Base-by-base conservation (phyloP, 805 yeast species). In the Monosporozyma aerobia region DNA sequence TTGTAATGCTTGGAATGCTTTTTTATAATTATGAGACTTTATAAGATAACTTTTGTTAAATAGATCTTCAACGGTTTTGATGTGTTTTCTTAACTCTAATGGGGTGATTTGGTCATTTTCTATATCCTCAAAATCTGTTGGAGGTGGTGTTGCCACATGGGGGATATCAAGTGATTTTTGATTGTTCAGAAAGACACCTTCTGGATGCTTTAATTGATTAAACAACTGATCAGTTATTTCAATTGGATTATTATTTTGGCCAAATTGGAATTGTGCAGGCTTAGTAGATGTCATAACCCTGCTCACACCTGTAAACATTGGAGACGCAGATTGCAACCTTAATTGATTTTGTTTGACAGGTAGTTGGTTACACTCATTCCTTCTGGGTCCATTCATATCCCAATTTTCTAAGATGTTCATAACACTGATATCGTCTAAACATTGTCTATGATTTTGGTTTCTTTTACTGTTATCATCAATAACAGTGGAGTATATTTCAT, bases 21-120 rank as follows among this genome's bases (percentile, higher is more conserved):
- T 43, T 45, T 55, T 57, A 46, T 65, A 63, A 47, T 64, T 57
- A 47, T 62, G 61, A 3, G 65, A 62, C 47, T 53, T 59, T 4
- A 65, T 57, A 5, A 53, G 22, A 35, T 54, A 25, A 44, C 54
- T 52, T 30, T 63, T 57, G 9, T 47, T 49, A 46, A 55, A 62
- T 7, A 65, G 49, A 39, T 62, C 67, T 29, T 58, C 49, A 1
- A 62, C 57, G 1, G 61, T 58, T 30, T 59, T 63, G 10, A 65
- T 55, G 32, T 55, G 22, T 27, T 61, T 56, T 30, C 67, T 54
- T 32, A 61, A 51, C 13, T 49, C 53, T 27, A 53, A 59, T 14
- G 67, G 67, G 1, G 60, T 23, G 8, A 43, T 19, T 13, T 40
- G 27, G 5, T 22, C 11, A 11, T 43, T n/a, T 11, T 43, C 25